Evolutionary conservation across 2,329 filamentous ascomycete species (phyloP).

Genomic region (Exophiala sideris): DNA sequence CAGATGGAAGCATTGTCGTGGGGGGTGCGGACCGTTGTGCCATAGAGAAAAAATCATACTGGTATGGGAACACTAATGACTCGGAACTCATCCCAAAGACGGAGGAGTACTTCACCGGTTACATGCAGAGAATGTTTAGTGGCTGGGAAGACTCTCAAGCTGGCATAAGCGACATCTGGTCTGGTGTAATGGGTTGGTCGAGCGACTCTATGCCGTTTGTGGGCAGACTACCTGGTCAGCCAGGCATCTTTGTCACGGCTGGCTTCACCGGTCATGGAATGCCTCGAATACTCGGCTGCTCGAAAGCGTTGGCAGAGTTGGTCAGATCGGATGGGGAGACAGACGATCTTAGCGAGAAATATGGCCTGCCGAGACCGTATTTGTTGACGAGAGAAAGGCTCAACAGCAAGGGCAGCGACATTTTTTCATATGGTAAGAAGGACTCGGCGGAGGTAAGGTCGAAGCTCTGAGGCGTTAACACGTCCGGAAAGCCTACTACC

Average conservation of each 20-base stretch:
- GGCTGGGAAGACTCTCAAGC: constrained; percentile 41
- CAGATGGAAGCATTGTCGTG: constrained; percentile 55
- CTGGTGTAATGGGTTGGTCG: constrained; percentile 53
- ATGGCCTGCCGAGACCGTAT: background rate
- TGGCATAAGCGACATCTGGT: constrained; percentile 36
- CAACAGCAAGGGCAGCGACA: background rate
- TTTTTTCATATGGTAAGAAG: background rate
- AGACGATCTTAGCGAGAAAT: background rate
- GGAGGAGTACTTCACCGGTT: constrained; percentile 39
- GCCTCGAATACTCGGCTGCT: constrained; percentile 57
- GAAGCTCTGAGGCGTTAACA: background rate
- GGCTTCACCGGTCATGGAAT: constrained; percentile 67
- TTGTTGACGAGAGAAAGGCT: background rate
- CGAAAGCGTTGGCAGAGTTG: constrained; percentile 25
- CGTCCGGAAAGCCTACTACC: too few relatives aligned
- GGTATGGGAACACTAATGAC: constrained; percentile 51
- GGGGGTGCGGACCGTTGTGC: constrained; percentile 58
- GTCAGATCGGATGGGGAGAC: background rate
- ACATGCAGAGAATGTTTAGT: constrained; percentile 37
- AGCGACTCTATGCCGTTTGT: constrained; percentile 52
- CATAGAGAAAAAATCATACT: constrained; percentile 29
- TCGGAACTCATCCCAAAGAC: constrained; percentile 33
- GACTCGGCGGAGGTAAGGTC: background rate
- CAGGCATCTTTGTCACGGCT: constrained; percentile 54
- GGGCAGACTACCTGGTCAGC: constrained; percentile 45